Base-by-base conservation (phyloP, 805 yeast species). In the Schwanniomyces vanrijiae region DNA sequence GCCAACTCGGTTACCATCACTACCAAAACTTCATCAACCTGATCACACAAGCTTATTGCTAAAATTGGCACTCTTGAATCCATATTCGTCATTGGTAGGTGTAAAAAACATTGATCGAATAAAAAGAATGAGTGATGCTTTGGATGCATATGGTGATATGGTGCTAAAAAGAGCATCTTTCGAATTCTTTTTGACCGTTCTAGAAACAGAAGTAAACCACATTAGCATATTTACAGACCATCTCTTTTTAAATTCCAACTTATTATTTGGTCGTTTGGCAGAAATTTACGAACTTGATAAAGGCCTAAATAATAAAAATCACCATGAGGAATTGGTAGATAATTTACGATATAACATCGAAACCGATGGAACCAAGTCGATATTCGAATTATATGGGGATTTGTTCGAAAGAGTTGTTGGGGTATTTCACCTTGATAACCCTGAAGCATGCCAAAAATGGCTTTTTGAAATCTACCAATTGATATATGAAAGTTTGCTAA, bases 381-480 rank as follows among this genome's bases (percentile, higher is more conserved):
- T 33, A 10, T 44, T 33, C 31, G 54, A 52, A 29, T 20, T 42
- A 6, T 42, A 37, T 28, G 55, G 54, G 4, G 55, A 52, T 45
- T 14, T 47, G 2, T 52, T 52, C 21, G 55, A 52, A 39, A 37
- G 41, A 33, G 26, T 45, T n/a, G 44, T 52, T 16, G 54, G 49
- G 6, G 44, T 52, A 18, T 21, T 40, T 20, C 47, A 47, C 28
- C 24, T 52, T 18, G 51, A 48, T 37, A 45, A 50, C 34, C 43
- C 48, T 14, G 24, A 45, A 18, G 33, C 28, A 16, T 47, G 47
- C 22, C 34, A 39, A 22, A 33, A 46, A 38, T 51, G 55, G 55
- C 34, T 51, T 10, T 44, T 43, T 28, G 35, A 44, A 33, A 37
- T 51, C 3, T 49, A 49, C 22, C 43, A 44, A 19, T 24, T 43